Percentiles rank a stretch among this genome's conserved stretches.
These are phyloP conservation scores for Jaminaea rosea DNA, from an alignment of 1,284 basidiomycete genomes.

Conservation along the genomic window DNA sequence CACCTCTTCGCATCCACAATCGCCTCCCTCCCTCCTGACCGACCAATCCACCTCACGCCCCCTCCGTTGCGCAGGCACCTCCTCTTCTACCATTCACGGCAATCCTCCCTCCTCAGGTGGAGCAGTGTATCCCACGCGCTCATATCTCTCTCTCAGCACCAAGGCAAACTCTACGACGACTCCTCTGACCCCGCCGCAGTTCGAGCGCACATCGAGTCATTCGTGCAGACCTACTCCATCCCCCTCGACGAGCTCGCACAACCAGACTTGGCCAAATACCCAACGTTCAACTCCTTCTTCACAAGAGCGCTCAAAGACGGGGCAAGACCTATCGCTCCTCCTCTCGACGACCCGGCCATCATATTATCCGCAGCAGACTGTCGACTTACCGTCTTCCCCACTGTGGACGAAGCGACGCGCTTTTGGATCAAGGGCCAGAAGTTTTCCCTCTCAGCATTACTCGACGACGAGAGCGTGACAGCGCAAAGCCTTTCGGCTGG, in stretches of 20 bases:
- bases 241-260: constrained; percentile 75
- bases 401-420: constrained; percentile 69
- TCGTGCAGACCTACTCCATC: constrained; percentile 83
- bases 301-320: constrained; percentile 78
- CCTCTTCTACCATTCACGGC: constrained; percentile 7
- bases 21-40: too few species aligned
- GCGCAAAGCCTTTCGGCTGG: constrained; percentile 10
- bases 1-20: too few species aligned
- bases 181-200: constrained; percentile 7
- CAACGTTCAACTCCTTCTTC: constrained; percentile 80
- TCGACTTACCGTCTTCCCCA: constrained; percentile 84
- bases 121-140: constrained; percentile 17
- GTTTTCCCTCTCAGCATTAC: constrained; percentile 67
- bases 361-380: constrained; percentile 87
- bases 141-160: constrained; percentile 19
- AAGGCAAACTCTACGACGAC: constrained; percentile 27
- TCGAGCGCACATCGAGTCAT: constrained; percentile 45
- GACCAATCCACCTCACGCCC: too few species aligned
- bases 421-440: constrained; percentile 97
- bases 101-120: constrained; percentile 7
- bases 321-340: constrained; percentile 64
- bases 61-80: constrained; percentile 20
- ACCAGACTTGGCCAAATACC: constrained; percentile 72
- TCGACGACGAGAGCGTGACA: constrained; percentile 55
- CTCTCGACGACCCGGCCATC: constrained; percentile 61